A percentile compares a stretch with the other conserved stretches of the same genome.
phyloP scores from a whole-genome alignment of 2,329 filamentous ascomycete genomes.

The Colletotrichum lentis region DNA sequence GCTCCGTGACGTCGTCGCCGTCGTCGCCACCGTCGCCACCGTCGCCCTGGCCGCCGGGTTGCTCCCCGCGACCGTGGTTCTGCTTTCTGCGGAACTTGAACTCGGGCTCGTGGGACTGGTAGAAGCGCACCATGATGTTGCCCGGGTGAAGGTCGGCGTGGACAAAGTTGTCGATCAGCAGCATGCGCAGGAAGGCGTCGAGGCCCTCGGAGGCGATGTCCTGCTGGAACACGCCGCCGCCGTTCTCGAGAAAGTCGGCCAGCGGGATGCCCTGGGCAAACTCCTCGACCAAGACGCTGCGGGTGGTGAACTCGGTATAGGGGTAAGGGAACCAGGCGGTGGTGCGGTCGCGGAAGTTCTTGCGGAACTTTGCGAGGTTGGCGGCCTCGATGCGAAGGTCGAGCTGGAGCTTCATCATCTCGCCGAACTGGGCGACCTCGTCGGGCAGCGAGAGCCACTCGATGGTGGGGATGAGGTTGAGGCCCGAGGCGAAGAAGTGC shows the following conservation, averaged over 20 bases:
- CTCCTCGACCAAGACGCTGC: constrained; percentile 92
- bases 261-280: constrained; percentile 95
- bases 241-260: constrained; percentile 87
- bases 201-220: constrained; percentile 95
- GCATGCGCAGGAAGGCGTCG: constrained; percentile 95
- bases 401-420: constrained; percentile 98
- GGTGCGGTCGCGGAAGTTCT: constrained; percentile 86
- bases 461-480: constrained; percentile 91
- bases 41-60: constrained; percentile 52
- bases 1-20: constrained; percentile 81
- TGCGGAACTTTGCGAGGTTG: constrained; percentile 86
- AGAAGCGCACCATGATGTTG: constrained; percentile 99
- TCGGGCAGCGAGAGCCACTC: constrained; percentile 97
- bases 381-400: constrained; percentile 94
- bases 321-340: constrained; percentile 98
- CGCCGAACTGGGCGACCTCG: constrained; percentile 91
- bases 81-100: constrained; percentile 51
- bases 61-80: constrained; percentile 42
- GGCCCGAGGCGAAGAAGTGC: constrained; percentile 83
- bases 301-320: constrained; percentile 89
- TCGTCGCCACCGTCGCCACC: constrained; percentile 56
- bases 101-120: constrained; percentile 78
- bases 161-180: constrained; percentile 96
- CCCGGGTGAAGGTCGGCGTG: constrained; percentile 96
- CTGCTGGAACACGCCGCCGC: constrained; percentile 89